Conservation (phyloP, 176 grass and related monocot genomes). For the Hordeum vulgare region DNA sequence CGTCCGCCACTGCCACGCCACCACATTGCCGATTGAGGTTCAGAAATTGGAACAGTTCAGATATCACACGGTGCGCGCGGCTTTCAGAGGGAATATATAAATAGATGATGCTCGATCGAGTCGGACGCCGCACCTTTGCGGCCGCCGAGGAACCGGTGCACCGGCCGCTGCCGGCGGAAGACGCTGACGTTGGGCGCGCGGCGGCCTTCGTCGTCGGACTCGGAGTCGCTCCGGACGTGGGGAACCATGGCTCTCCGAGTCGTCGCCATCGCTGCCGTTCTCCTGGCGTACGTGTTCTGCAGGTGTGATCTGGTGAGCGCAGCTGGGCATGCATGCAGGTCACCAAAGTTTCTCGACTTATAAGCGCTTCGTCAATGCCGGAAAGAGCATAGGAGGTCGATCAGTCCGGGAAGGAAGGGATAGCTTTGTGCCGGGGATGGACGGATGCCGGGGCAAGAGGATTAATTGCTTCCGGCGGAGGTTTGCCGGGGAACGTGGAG, state of each 20-base stretch:
- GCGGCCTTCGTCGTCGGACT: conserved; percentile 20
- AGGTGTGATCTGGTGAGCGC: background rate
- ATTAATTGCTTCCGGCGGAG: conserved; percentile 18
- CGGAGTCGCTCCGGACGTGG: conserved; percentile 32
- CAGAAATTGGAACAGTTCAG: background rate
- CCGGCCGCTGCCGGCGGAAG: conserved; percentile 7
- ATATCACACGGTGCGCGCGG: background rate
- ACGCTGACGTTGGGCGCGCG: background rate
- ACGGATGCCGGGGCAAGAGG: conserved; percentile 10
- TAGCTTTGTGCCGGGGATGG: conserved; percentile 41
- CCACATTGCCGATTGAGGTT: background rate
- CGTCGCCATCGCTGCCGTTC: background rate
- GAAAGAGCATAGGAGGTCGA: background rate
- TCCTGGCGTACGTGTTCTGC: background rate
- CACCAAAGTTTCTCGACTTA: conserved; percentile 7
- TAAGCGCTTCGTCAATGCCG: background rate
- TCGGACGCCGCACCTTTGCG: conserved; percentile 34
- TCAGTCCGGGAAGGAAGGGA: conserved; percentile 38
- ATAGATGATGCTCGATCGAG: too few species aligned
- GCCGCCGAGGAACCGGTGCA: conserved; percentile 44
- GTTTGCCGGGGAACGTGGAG: conserved; percentile 6
- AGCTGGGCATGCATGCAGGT: background rate
- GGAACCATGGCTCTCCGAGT: conserved; percentile 18
- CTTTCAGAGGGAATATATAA: background rate
- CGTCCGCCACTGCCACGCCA: conserved; percentile 57